phyloP scores from a whole-genome alignment of 1,139 yeast genomes.

The Pichia cactophila region DNA sequence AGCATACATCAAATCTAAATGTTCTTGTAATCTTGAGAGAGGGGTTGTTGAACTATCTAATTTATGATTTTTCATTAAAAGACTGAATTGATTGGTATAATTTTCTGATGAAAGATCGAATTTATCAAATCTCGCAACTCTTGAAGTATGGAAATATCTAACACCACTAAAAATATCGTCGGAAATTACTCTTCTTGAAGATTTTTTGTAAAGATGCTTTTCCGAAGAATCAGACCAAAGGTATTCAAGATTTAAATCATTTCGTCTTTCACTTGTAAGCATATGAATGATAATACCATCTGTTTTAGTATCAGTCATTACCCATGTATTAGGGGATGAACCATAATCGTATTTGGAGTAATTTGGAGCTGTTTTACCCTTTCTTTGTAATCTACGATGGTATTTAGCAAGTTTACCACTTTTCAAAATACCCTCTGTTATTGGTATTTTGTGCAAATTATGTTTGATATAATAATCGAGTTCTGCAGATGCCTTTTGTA shows the following conservation, averaged over 20 bases:
- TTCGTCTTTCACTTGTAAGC: conserved; percentile 61
- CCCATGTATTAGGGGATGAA: conserved; percentile 63
- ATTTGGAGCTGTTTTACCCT: conserved; percentile 45
- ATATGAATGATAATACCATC: conserved; percentile 65
- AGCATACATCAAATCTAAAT: conserved; percentile 23
- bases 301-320: conserved; percentile 60
- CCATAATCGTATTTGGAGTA: conserved; percentile 54
- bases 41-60: conserved; percentile 16
- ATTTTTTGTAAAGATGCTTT: conserved; percentile 23
- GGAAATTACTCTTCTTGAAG: conserved; percentile 3
- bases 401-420: conserved; percentile 49
- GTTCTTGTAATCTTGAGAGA: conserved; percentile 15
- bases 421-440: conserved; percentile 66
- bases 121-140: conserved; percentile 11
- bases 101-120: conserved; percentile 12
- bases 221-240: conserved; percentile 45
- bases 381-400: conserved; percentile 52
- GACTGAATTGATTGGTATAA: conserved; percentile 22
- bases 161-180: conserved; percentile 47
- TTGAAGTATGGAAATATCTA: conserved; percentile 34
- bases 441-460: conserved; percentile 36
- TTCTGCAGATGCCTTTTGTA: conserved; percentile 62
- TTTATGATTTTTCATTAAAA: conserved; percentile 21
- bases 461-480: conserved; percentile 43
- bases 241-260: conserved; percentile 60